A percentile compares a stretch with the other conserved stretches of the same genome.
These are phyloP conservation scores for Lactarius hengduanensis DNA, from an alignment of 768 basidiomycete species.

Conservation along the genomic window DNA sequence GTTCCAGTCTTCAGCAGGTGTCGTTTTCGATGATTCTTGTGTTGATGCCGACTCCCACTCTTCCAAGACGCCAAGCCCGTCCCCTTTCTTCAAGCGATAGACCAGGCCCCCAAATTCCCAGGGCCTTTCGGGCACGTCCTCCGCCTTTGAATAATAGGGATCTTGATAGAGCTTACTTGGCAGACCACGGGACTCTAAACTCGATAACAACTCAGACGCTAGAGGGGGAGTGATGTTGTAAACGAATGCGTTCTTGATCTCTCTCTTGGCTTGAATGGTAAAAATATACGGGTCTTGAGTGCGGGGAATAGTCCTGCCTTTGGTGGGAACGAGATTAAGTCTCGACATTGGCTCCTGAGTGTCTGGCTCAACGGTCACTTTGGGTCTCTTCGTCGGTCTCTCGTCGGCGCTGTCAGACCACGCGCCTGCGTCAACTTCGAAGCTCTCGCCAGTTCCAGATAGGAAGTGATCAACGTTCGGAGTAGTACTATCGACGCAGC, in stretches of 20 bases:
- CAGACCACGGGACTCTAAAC: constrained; percentile 47
- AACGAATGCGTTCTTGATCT: constrained; percentile 41
- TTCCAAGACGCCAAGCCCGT: constrained; percentile 54
- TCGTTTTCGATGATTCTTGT: neutral
- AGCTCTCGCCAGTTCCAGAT: constrained; percentile 4
- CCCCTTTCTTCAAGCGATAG: constrained; percentile 68
- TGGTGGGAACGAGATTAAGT: constrained; percentile 7
- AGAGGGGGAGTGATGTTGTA: constrained; percentile 56
- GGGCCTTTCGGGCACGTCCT: constrained; percentile 65
- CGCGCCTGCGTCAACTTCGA: constrained; percentile 11
- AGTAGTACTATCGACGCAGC: constrained; percentile 6
- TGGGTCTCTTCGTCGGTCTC: constrained; percentile 25
- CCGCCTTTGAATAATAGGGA: constrained; percentile 75
- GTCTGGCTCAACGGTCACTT: constrained; percentile 11
- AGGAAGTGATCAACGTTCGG: neutral
- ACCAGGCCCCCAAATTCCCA: constrained; percentile 77
- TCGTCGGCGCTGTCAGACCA: constrained; percentile 16
- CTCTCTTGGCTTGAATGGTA: constrained; percentile 23
- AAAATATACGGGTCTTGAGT: constrained; percentile 22
- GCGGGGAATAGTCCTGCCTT: constrained; percentile 5
- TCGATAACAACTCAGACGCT: constrained; percentile 44
- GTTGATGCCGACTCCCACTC: constrained; percentile 48
- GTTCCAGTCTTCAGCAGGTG: constrained; percentile 11
- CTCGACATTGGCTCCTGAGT: neutral
- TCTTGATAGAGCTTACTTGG: constrained; percentile 64